Conservation (phyloP, 352 stramenopile species). For the Pythium brachiatum region DNA sequence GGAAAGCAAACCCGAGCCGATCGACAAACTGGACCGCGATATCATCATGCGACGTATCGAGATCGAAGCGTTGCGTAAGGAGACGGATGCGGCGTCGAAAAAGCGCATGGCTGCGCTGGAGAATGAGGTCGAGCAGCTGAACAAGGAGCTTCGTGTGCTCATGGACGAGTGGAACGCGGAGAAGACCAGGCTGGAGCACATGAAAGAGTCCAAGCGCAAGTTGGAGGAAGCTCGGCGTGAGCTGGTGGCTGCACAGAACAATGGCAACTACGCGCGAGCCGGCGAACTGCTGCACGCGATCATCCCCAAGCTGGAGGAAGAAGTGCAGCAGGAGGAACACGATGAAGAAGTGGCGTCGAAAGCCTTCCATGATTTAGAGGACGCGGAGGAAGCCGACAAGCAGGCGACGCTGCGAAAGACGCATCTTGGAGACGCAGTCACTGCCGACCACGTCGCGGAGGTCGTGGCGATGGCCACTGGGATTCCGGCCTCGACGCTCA, state of each 20-base stretch:
- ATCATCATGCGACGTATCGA: conserved; percentile 97
- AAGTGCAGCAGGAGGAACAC: conserved; percentile 93
- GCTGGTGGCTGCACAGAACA: conserved; percentile 67
- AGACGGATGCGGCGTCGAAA: conserved; percentile 94
- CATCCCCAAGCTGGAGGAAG: conserved; percentile 89
- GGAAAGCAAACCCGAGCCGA: conserved; percentile 94
- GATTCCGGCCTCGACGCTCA: conserved; percentile 86
- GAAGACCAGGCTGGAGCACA: conserved; percentile 68
- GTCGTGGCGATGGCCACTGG: conserved; percentile 90
- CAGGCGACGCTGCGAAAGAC: conserved; percentile 36
- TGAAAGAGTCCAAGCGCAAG: conserved; percentile 82
- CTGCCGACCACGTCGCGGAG: conserved; percentile 92
- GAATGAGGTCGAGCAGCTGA: conserved; percentile 58
- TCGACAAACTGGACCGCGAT: conserved; percentile 94
- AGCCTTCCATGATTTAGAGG: conserved; percentile 54
- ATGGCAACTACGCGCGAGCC: conserved; percentile 71
- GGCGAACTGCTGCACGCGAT: conserved; percentile 80
- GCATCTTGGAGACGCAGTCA: conserved; percentile 89
- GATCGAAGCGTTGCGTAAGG: conserved; percentile 88
- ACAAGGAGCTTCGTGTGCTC: conserved; percentile 54
- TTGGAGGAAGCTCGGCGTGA: conserved; percentile 88
- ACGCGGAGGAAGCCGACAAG: conserved; percentile 48
- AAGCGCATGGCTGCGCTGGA: conserved; percentile 75
- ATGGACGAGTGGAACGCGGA: conserved; percentile 78
- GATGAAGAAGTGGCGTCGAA: conserved; percentile 72